Base-by-base conservation (phyloP, 2,329 filamentous ascomycete genomes). In the Aquanectria penicillioides region DNA sequence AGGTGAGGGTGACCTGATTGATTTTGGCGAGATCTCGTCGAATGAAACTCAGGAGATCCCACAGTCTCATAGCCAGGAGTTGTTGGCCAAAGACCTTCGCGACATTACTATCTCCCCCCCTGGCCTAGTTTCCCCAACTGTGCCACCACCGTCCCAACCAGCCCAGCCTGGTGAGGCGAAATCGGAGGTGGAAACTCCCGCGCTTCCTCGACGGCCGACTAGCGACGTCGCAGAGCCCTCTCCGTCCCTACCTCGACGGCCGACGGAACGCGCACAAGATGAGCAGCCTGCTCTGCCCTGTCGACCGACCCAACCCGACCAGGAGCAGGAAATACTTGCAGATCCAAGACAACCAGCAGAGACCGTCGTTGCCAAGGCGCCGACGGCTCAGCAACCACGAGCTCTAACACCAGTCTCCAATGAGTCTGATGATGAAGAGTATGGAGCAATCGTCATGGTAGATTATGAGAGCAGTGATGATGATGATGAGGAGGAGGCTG, bases 371-470 rank as follows among this genome's bases (percentile, higher is more conserved):
- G 53, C 57, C 11, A 36, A 59, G 5, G 29, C 55, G 6, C 52
- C 55, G 12, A 20, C 38, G 17, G 17, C 36, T n/a, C 43, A 62
- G 10, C 43, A 54, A 31, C 38, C 61, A 8, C 64, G 69, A 15
- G 64, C 71, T 7, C 56, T 66, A 40, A 71, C 73, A 5, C 70
- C 69, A 3, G 66, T 65, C 4, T 66, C 69, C 5, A 68, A 71
- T 50, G 51, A 57, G 13, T 62, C 64, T 2, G 75, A 77, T 7
- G 74, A 78, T 9, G 77, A 74, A 13, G 74, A 74, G 28, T 75
- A 74, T 41, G 63, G 63, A 2, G 70, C 67, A 5, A 80, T 80
- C 28, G 66, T 59, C 20, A 77, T 80, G 78, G 68, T 75, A 18
- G 70, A 74, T 36, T 71, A 80, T 31, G 76, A 75, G 11, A 71